Evolutionary conservation across 306 rosid species (phyloP), one percentile per base, ranked within the genome.

Genomic region (Cucumis hystrix): DNA sequence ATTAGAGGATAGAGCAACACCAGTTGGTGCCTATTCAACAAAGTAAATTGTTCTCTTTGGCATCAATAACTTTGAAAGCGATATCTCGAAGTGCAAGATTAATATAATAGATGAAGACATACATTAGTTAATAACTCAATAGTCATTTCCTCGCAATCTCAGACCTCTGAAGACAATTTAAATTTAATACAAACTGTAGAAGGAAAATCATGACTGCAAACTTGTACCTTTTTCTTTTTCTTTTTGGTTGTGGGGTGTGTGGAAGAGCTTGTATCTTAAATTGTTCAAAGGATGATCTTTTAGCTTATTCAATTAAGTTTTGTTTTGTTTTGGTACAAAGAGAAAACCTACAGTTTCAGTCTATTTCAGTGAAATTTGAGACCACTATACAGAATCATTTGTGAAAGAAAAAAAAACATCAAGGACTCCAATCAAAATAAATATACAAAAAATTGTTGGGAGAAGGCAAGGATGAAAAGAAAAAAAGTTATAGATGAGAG

Each of bases 1-100:
- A 84, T 84, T 86, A 12, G 96, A 87, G 18, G 98, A 91, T 66
- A 93, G 60, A 3, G 74, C 37, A 84, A 88, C 16, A 74, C 56
- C 73, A 71, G 91, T 54, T 16, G 90, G 96, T 6, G 75, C 89
- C 98, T 91, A 71, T 71, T 49, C 59, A 71, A 71, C 76, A 49
- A 13, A 69, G 56, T 69, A 45, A 69, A 23, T 47, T 23, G n/a
- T 47, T 49, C 41, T 45, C 25, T 5, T 68, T 43, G 57, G 39
- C 37, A 45, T 69, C 75, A 69, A 43, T 69, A 45, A 41, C 33
- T 43, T 40, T 41, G 75, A 69, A 69, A 21, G 33, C 20, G 74
- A 37, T 12, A 69, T 21, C 12, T 45, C 59, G 47, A 6, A 23
- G 76, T 47, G 76, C 56, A 71, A 13, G 15, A 71, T 49, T 28